Evolutionary conservation across 257 asterid genomes (phyloP).

Genomic region (Petunia secreta): DNA sequence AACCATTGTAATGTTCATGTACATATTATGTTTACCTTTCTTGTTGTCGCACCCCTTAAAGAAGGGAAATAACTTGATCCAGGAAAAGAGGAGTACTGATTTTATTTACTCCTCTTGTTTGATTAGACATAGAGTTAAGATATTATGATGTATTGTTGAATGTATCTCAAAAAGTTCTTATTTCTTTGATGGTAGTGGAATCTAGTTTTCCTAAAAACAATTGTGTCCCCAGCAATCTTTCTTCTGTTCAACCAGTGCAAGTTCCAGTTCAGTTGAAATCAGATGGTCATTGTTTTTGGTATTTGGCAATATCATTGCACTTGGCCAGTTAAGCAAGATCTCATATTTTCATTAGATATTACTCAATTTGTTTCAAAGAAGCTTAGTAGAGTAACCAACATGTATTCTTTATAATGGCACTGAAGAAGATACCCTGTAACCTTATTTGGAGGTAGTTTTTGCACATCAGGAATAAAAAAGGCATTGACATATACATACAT

Average conservation of each 20-base stretch:
- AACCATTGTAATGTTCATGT: neutral
- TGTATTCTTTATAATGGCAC: too few relatives aligned
- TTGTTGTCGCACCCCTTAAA: neutral
- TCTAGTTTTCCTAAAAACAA: neutral
- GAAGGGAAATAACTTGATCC: neutral
- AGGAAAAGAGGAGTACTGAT: neutral
- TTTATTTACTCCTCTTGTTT: slow-evolving; percentile 10
- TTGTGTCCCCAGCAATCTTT: neutral
- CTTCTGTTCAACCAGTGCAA: neutral
- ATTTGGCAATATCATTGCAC: neutral
- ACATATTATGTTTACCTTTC: slow-evolving; percentile 15
- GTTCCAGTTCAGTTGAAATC: neutral
- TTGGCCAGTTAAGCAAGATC: too few relatives aligned
- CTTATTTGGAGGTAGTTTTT: neutral
- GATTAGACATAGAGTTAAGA: neutral
- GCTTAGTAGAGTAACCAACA: too few relatives aligned
- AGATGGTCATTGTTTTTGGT: neutral
- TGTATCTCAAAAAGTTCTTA: neutral
- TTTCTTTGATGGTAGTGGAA: neutral
- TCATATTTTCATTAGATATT: too few relatives aligned
- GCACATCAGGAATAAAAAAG: neutral
- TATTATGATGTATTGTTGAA: neutral
- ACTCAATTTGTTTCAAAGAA: too few relatives aligned
- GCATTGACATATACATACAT: neutral
- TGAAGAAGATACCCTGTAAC: too few relatives aligned